Base-by-base conservation (phyloP, 2,329 filamentous ascomycete genomes). In the Seiridium cupressi region DNA sequence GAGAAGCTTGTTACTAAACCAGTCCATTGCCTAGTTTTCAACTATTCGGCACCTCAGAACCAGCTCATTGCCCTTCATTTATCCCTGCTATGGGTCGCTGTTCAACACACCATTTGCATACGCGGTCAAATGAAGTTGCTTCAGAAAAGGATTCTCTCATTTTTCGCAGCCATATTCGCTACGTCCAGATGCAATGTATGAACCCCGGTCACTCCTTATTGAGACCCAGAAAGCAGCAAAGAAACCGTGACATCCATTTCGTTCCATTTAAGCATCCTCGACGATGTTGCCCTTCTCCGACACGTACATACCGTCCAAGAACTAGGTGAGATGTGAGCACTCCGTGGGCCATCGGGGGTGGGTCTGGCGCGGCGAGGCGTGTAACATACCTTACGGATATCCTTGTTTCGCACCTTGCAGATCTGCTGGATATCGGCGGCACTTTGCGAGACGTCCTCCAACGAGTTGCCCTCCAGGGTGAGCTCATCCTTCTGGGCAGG, bases 261-360 rank as follows among this genome's bases (percentile, higher is more conserved):
- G 55, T 60, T 60, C 58, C 60, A 56, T 58, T 48, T 51, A 38
- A 36, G 47, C 57, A 7, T 88, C 89, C 76, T 92, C 90, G 71
- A 86, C 84, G 75, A 99, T 89, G 89, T 98, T 97, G 82, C 91
- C 90, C 86, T 92, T 91, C 91, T 99, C 95, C 78, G 93, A 97
- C 76, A 99, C 95, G 87, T 99, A 99, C 81, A 99, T 87, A 89
- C 95, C 95, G 85, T 99, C 96, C 87, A 99, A 89, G 91, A 99
- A 99, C 92, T 96, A 74, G 11, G 11, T 5, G n/a, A 36, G 60
- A 57, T 49, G 18, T 31, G 47, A 26, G 35, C 8, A 49, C 13
- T 38, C 11, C 18, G 18, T 26, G 18, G 18, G 18, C 18, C 18
- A 26, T 26, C 18, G 18, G 18, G 18, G 18, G 18, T 26, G 18